Conservation (phyloP, 2,329 filamentous ascomycete genomes). For the Pseudogymnoascus sp. region DNA sequence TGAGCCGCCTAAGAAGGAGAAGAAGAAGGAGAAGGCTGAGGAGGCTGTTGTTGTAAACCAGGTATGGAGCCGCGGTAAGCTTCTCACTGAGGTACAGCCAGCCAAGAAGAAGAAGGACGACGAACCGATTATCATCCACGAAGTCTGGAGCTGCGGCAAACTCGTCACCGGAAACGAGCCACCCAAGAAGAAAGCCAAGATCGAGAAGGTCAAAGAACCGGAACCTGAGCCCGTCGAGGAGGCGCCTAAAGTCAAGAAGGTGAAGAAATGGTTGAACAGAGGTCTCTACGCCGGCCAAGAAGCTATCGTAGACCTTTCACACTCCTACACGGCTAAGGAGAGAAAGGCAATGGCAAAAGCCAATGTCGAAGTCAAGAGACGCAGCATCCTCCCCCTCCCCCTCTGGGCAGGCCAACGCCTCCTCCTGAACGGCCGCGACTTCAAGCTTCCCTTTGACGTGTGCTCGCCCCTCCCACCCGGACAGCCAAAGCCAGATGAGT, state of each 20-base stretch:
- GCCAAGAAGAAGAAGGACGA: slow-evolving; percentile 28
- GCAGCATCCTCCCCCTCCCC: slow-evolving; percentile 59
- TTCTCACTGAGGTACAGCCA: slow-evolving; percentile 34
- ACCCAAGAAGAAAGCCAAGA: slow-evolving; percentile 28
- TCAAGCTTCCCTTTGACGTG: slow-evolving; percentile 81
- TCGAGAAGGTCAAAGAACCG: slow-evolving; percentile 23
- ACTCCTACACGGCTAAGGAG: slow-evolving; percentile 27
- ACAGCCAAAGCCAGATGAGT: slow-evolving; percentile 87
- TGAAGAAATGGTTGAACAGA: slow-evolving; percentile 57
- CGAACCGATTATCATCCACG: neutral
- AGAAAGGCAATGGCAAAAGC: slow-evolving; percentile 42
- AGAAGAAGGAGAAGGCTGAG: slow-evolving; percentile 23
- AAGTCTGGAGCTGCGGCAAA: slow-evolving; percentile 11
- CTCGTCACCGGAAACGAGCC: slow-evolving; percentile 12
- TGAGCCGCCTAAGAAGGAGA: slow-evolving; percentile 23
- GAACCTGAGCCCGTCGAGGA: slow-evolving; percentile 30
- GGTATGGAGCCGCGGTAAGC: slow-evolving; percentile 58
- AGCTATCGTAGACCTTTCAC: neutral
- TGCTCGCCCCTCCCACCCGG: slow-evolving; percentile 80
- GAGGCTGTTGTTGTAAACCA: slow-evolving; percentile 40
- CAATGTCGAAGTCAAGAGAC: slow-evolving; percentile 35
- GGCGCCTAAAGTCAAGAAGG: slow-evolving; percentile 48
- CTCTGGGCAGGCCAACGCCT: slow-evolving; percentile 61
- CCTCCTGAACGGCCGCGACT: slow-evolving; percentile 57
- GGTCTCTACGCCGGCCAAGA: slow-evolving; percentile 84